phyloP scores from a whole-genome alignment of 345 rosid genomes.

The Bruguiera parviflora region DNA sequence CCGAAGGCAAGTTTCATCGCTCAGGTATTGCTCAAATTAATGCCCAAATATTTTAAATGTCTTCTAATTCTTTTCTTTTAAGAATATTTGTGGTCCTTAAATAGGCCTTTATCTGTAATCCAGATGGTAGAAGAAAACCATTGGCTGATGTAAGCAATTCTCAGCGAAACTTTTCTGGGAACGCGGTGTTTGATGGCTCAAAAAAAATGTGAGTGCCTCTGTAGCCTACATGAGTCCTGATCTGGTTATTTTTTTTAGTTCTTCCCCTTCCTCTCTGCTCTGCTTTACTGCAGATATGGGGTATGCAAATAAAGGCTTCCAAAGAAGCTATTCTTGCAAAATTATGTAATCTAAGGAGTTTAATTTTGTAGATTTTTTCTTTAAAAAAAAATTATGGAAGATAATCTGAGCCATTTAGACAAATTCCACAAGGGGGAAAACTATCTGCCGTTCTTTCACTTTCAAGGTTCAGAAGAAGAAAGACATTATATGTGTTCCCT shows the following conservation, averaged over 20 bases:
- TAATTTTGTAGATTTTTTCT: not conserved
- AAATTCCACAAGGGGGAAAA: not conserved
- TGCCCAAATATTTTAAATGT: not conserved
- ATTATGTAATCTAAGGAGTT: not conserved
- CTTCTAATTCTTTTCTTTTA: constrained; percentile 9
- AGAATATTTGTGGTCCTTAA: not conserved
- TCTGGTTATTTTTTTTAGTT: not conserved
- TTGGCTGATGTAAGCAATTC: constrained; percentile 75
- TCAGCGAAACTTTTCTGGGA: constrained; percentile 25
- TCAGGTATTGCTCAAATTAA: constrained; percentile 36
- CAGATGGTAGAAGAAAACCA: constrained; percentile 55
- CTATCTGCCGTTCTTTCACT: not conserved
- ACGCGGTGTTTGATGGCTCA: constrained; percentile 40
- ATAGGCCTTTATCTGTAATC: constrained; percentile 32
- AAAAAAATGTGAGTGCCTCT: constrained; percentile 51
- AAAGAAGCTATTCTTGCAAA: too few species aligned
- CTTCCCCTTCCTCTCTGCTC: not conserved
- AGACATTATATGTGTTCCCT: too few species aligned
- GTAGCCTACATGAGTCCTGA: not conserved
- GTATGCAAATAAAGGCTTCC: too few species aligned
- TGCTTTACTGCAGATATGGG: not conserved
- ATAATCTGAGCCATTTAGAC: not conserved
- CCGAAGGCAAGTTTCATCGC: constrained; percentile 32
- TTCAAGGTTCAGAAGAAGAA: not conserved
- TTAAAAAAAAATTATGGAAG: not conserved